Percentiles rank a stretch among this genome's conserved stretches.
Conservation (phyloP, 108 stramenopile genomes). For the Nannochloropsis salina region DNA sequence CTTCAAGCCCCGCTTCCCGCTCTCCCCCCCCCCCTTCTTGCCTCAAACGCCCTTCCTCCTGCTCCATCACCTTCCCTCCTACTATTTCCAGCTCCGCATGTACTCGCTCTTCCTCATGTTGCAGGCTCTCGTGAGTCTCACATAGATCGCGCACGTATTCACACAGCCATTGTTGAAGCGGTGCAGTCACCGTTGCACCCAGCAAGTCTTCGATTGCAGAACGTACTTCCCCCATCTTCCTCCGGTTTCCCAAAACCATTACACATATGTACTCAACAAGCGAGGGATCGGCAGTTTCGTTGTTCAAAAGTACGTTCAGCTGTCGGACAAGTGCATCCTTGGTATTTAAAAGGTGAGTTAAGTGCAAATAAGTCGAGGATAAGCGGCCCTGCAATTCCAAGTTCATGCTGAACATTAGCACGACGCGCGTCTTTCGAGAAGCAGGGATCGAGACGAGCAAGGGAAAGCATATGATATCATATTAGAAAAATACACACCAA, state of each 20-base stretch:
- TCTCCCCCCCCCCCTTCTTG: neutral
- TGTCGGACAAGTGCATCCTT: neutral
- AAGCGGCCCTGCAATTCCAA: no score
- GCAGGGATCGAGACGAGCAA: no score
- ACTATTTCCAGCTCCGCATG: neutral
- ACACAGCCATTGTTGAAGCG: neutral
- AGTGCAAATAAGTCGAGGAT: no score
- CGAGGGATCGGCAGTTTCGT: neutral
- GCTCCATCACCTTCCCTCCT: neutral
- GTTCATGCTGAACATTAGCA: no score
- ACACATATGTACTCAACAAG: neutral
- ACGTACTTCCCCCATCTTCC: neutral
- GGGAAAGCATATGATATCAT: no score
- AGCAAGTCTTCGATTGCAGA: constrained; percentile 3
- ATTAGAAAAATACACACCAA: no score
- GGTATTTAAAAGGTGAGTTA: no score
- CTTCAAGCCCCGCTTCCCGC: neutral
- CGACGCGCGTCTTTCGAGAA: no score
- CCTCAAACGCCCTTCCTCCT: neutral
- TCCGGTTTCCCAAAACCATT: neutral
- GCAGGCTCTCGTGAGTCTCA: neutral
- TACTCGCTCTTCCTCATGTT: neutral
- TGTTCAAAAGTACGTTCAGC: neutral
- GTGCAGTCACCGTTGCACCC: neutral
- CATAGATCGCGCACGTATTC: neutral